phyloP scores from a whole-genome alignment of 1,139 yeast species.

The Pichia sp. region DNA sequence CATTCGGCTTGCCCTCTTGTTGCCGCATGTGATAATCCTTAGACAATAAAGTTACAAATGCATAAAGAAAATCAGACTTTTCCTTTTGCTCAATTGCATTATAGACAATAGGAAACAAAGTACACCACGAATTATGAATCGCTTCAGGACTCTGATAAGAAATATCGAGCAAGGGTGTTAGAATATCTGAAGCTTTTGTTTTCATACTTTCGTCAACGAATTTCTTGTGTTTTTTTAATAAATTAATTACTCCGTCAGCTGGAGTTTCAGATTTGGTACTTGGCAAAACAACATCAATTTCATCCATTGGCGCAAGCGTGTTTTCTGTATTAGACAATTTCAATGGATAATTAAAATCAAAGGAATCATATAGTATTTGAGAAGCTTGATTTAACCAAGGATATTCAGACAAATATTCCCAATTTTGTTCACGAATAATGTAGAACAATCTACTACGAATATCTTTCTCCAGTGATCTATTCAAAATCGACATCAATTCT shows the following conservation, averaged over 20 bases:
- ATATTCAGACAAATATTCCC: constrained; percentile 92
- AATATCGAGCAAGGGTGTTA: constrained; percentile 71
- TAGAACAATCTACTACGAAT: constrained; percentile 76
- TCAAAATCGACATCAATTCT: constrained; percentile 74
- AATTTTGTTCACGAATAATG: constrained; percentile 85
- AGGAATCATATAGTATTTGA: constrained; percentile 77
- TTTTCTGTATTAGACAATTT: constrained; percentile 44
- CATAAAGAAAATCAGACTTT: constrained; percentile 74
- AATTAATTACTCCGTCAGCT: constrained; percentile 25
- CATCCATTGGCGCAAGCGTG: constrained; percentile 48
- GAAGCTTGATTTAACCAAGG: constrained; percentile 95
- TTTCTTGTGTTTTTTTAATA: constrained; percentile 45
- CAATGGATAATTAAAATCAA: constrained; percentile 47
- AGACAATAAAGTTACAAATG: constrained; percentile 71
- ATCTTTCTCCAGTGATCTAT: constrained; percentile 73
- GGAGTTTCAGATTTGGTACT: constrained; percentile 4
- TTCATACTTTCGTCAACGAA: constrained; percentile 36
- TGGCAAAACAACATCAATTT: constrained; percentile 36
- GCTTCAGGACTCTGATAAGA: constrained; percentile 79
- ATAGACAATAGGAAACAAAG: constrained; percentile 77
- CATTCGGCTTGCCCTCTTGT: constrained; percentile 81
- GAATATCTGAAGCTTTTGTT: constrained; percentile 52
- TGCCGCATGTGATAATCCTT: constrained; percentile 91
- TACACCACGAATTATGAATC: constrained; percentile 80
- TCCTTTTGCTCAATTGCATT: constrained; percentile 70